Base-by-base conservation (phyloP, 2,329 filamentous ascomycete species). In the Helminthosporium solani region DNA sequence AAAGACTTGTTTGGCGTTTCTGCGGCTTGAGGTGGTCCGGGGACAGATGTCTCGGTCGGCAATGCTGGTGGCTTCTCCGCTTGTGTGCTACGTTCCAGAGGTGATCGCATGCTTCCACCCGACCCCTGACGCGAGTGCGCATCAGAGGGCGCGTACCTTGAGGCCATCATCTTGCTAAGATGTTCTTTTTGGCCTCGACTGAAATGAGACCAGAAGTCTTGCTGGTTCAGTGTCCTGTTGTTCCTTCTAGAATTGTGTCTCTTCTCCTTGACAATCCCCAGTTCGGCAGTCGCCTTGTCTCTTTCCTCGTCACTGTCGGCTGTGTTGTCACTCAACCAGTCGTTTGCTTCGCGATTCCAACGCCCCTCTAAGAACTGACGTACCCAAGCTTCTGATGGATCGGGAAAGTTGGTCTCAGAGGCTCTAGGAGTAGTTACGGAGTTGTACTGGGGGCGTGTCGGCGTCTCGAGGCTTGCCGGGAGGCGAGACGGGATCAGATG, bases 371-470 rank as follows among this genome's bases (percentile, higher is more conserved):
- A 84, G 63, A 91, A 89, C 51, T 88, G 86, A 50, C 87, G 86
- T 56, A 94, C 90, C 88, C 88, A 92, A 74, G 90, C 87, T 68
- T 91, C 86, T 43, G 91, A 80, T 76, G 64, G 83, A 73, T 62
- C 83, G 73, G 39, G 16, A 34, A 38, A 28, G 21, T 56, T 60
- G 37, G 50, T 51, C 18, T 55, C 57, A 21, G 53, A 53, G 12
- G 60, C 57, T 16, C 59, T 63, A 25, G 65, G 60, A 6, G 63
- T 66, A 23, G 50, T 46, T 25, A 54, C 57, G 5, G 60, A 53
- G 19, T 46, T 40, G 19, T 56, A 56, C 3, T 52, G 40, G 25
- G 55, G 44, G 46, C 53, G 49, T 2, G 60, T 64, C 18, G 65
- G 63, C 12, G 66, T 65, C 19, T 61, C 54, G 16, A 33, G 39